Evolutionary conservation across 2,329 filamentous ascomycete genomes (phyloP).

Genomic region (Neonectria faginata): DNA sequence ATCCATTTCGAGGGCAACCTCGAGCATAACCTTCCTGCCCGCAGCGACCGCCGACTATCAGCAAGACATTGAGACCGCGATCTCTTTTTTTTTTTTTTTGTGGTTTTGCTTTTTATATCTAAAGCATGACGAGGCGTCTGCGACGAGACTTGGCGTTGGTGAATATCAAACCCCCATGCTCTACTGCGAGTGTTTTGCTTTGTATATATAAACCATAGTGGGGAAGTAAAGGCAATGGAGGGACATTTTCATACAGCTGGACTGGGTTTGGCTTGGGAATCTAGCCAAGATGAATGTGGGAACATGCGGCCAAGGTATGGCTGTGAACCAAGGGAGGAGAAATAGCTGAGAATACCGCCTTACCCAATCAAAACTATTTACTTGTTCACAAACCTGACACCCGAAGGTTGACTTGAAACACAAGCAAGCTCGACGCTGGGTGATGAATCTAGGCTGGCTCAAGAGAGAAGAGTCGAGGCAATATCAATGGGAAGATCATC

Average conservation of each 20-base stretch:
- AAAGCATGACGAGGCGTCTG: conserved; percentile 49
- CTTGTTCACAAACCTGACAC: neutral
- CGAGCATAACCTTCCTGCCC: conserved; percentile 9
- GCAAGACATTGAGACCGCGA: conserved; percentile 27
- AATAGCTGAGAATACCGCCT: conserved; percentile 30
- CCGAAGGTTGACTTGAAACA: no score
- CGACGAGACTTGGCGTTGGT: conserved; percentile 47
- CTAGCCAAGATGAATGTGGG: conserved; percentile 31
- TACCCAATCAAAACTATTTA: conserved; percentile 35
- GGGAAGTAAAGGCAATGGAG: conserved; percentile 36
- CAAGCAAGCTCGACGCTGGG: no score
- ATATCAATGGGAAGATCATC: no score
- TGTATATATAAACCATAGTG: conserved; percentile 47
- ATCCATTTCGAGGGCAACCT: conserved; percentile 22
- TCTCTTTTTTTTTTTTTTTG: conserved; percentile 30
- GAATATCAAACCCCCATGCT: conserved; percentile 43
- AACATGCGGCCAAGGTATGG: conserved; percentile 25
- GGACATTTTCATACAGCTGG: conserved; percentile 38
- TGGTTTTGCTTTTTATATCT: conserved; percentile 40
- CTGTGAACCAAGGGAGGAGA: conserved; percentile 18
- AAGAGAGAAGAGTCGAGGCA: neutral
- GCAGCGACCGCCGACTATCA: conserved; percentile 22
- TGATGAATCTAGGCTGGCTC: no score
- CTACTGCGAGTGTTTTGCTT: conserved; percentile 45
- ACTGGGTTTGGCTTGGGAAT: conserved; percentile 34